Base-by-base conservation (phyloP, 495 filamentous ascomycete species). In the Aspergillus indologenus region DNA sequence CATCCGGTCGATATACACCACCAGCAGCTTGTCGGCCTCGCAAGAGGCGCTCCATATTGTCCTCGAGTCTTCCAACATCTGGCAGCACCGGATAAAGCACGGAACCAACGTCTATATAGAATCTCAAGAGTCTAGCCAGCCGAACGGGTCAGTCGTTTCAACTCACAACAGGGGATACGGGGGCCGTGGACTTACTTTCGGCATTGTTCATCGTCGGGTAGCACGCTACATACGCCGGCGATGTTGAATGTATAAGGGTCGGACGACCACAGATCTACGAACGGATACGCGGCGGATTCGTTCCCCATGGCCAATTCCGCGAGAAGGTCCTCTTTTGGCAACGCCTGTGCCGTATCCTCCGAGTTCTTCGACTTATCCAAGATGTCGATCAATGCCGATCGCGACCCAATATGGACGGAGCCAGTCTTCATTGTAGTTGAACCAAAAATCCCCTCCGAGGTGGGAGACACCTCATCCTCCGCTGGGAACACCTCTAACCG, bases 271-370 rank as follows among this genome's bases (percentile, higher is more conserved):
- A 86, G 71, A 65, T 85, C 83, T 17, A 85, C 80, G 59, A 95
- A 87, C 8, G 90, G 90, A 67, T 92, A 95, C 43, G 88, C 87
- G 17, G 87, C 87, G 20, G 81, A 79, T 52, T 90, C 88, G 62
- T 91, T 91, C 61, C 91, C 90, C 50, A 95, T 76, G 18, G 89
- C 90, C 43, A 95, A 83, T 19, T 92, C 86, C 11, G 89, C 87
- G 31, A 91, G 81, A 68, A 95, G 85, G 66, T 89, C 89, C 57
- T 89, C 87, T 69, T 87, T 84, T 34, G 92, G 76, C n/a, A 92
- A 75, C 56, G 80, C 86, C 59, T 72, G 71, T 57, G 75, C 75
- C 50, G 64, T 67, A 20, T 73, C 75, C 56, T 68, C 69, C 6
- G 70, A 74, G 15, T 46, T 45, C 49, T 74, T 74, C 31, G 77